Evolutionary conservation across 805 yeast species (phyloP).

Genomic region (Kluyveromyces dobzhanskii): DNA sequence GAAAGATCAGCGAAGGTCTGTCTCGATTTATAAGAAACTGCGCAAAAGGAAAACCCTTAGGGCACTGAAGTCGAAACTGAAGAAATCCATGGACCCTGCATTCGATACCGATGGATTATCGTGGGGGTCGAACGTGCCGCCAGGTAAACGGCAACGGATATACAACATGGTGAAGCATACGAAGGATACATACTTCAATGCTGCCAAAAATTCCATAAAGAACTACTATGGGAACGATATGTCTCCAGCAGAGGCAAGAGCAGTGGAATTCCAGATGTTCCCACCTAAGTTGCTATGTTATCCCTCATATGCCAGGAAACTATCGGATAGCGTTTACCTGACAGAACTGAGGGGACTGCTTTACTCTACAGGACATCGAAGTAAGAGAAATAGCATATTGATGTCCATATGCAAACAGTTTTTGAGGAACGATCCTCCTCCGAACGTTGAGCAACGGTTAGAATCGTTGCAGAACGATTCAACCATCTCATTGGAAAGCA

Average conservation of each 20-base stretch:
- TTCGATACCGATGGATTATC: neutral
- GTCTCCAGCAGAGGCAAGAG: conserved; percentile 3
- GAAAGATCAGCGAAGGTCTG: conserved; percentile 9
- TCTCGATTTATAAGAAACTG: conserved; percentile 14
- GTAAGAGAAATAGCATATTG: conserved; percentile 62
- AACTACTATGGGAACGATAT: conserved; percentile 8
- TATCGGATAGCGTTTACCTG: conserved; percentile 33
- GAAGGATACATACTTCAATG: conserved; percentile 50
- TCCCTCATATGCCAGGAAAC: conserved; percentile 44
- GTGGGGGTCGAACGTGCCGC: conserved; percentile 4
- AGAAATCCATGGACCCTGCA: conserved; percentile 5
- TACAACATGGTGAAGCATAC: conserved; percentile 46
- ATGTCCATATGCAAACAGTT: conserved; percentile 59
- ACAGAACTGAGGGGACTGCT: conserved; percentile 68
- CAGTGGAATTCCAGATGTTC: conserved; percentile 13
- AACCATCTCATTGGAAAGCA: conserved; percentile 16
- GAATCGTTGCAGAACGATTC: conserved; percentile 17
- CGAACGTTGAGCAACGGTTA: conserved; percentile 31
- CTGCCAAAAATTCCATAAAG: conserved; percentile 27
- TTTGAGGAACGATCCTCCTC: conserved; percentile 8
- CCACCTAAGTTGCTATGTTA: conserved; percentile 57
- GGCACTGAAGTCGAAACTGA: conserved; percentile 7
- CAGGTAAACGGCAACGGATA: conserved; percentile 37
- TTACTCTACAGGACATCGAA: conserved; percentile 57
- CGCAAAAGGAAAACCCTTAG: conserved; percentile 11